phyloP scores from a whole-genome alignment of 2,329 filamentous ascomycete genomes.

The Trichoderma guizhouense region DNA sequence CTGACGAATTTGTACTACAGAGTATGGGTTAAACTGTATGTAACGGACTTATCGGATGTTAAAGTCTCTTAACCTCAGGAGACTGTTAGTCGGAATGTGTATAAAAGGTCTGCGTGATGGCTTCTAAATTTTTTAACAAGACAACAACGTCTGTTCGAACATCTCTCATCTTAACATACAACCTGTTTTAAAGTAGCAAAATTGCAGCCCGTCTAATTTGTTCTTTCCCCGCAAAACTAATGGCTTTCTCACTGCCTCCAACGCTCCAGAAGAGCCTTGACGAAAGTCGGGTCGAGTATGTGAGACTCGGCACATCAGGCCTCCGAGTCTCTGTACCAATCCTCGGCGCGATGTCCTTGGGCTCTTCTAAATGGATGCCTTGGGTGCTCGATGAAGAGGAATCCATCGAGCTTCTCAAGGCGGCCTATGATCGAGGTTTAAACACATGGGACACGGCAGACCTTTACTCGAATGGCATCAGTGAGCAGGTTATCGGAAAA shows the following conservation, averaged over 20 bases:
- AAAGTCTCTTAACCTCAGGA: neutral
- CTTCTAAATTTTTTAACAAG: neutral
- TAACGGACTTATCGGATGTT: neutral
- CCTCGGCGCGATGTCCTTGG: neutral
- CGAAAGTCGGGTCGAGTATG: neutral
- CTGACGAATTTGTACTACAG: neutral
- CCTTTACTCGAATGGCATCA: neutral
- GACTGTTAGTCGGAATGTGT: neutral
- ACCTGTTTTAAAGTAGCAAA: neutral
- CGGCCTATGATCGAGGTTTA: neutral
- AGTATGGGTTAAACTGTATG: neutral
- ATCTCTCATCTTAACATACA: neutral
- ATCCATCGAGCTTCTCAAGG: neutral
- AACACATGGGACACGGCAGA: neutral
- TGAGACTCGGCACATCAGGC: neutral
- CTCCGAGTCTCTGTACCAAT: neutral
- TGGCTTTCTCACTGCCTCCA: neutral
- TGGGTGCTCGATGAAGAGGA: neutral
- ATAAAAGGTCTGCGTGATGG: neutral
- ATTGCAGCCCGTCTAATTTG: rapidly evolving
- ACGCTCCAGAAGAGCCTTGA: neutral
- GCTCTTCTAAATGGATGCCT: neutral
- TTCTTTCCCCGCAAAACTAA: neutral
- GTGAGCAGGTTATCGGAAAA: neutral
- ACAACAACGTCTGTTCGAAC: neutral